Base-by-base conservation (phyloP, 169 alveolate species). In the Eimeria maxima region DNA sequence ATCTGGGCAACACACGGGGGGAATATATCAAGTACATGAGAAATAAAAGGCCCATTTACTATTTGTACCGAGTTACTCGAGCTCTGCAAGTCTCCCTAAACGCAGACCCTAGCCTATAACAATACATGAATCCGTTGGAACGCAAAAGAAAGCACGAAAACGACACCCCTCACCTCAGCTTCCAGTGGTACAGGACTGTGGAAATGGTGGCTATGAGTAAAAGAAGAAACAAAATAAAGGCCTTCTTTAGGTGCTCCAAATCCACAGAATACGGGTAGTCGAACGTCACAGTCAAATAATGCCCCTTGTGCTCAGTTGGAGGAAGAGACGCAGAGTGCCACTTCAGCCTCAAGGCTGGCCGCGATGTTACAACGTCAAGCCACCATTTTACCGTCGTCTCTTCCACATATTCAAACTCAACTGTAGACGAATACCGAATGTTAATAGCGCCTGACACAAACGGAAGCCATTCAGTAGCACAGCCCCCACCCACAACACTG, bases 301-400 rank as follows among this genome's bases (percentile, higher is more conserved):
- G 78, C 81, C 53, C 50, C 45, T 29, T 27, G 74, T 42, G 63
- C n/a, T 29, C 38, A 60, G 50, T 13, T 47, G 78, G 93, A 87
- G 83, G 14, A 16, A 44, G 55, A 38, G 93, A 60, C 42, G 73
- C 45, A 38, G 93, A 47, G 93, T 87, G 93, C 93, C 93, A 87
- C 80, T 55, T 47, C 78, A 87, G 67, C 60, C 29, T 27, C 78
- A 87, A 33, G 24, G 93, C 95, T 8, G 95, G 95, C 74, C 95
- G n/a, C 38, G 88, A 69, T 18, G 84, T 67, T 42, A 69, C 47
- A 22, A 89, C 29, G 73, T 89, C 95, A 76, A 89, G 44, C 95
- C 95, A 89, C 95, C 95, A 67, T 29, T 53, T 44, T n/a, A 89
- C 53, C 44, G 73, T 27, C 14, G 27, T 71, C 60, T 89, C 88